A percentile compares a stretch with the other conserved stretches of the same genome.
Evolutionary conservation across 2,329 filamentous ascomycete genomes (phyloP).

Genomic region (Fusarium piperis): DNA sequence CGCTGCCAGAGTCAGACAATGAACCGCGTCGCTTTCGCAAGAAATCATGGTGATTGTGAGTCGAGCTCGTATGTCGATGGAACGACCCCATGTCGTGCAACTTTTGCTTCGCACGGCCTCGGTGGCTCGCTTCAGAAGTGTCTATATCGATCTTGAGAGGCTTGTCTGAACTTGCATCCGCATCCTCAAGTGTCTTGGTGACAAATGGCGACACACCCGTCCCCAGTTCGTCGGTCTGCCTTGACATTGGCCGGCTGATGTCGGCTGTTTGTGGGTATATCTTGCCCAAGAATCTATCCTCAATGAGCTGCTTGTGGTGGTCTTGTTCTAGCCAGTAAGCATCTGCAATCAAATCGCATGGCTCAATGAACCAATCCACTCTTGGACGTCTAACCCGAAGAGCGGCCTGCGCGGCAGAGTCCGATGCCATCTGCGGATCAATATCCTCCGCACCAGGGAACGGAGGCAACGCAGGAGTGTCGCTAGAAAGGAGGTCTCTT

Average conservation of each 20-base stretch:
- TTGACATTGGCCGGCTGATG: constrained; percentile 44
- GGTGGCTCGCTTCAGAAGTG: constrained; percentile 60
- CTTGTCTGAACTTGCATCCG: constrained; percentile 34
- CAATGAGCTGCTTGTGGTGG: constrained; percentile 81
- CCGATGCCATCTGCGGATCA: constrained; percentile 53
- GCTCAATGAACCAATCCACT: constrained; percentile 85
- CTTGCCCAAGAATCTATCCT: constrained; percentile 79
- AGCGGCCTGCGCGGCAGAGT: constrained; percentile 54
- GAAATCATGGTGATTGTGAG: constrained; percentile 62
- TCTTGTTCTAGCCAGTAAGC: constrained; percentile 88
- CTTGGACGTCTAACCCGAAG: constrained; percentile 76
- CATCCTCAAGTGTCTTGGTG: constrained; percentile 39
- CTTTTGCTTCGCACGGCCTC: constrained; percentile 69
- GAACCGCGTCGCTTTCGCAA: constrained; percentile 60
- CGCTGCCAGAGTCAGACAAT: constrained; percentile 69
- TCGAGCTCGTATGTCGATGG: constrained; percentile 62
- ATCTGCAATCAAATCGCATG: constrained; percentile 89
- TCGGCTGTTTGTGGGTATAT: constrained; percentile 67
- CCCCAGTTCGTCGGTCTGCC: constrained; percentile 42
- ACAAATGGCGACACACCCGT: constrained; percentile 39
- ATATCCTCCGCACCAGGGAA: constrained; percentile 59
- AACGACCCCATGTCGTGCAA: constrained; percentile 64
- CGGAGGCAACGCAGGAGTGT: constrained; percentile 50
- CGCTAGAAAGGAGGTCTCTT: constrained; percentile 37
- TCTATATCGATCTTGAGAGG: constrained; percentile 51